phyloP scores from a whole-genome alignment of 2,329 filamentous ascomycete species.

The Aureobasidium sp. region DNA sequence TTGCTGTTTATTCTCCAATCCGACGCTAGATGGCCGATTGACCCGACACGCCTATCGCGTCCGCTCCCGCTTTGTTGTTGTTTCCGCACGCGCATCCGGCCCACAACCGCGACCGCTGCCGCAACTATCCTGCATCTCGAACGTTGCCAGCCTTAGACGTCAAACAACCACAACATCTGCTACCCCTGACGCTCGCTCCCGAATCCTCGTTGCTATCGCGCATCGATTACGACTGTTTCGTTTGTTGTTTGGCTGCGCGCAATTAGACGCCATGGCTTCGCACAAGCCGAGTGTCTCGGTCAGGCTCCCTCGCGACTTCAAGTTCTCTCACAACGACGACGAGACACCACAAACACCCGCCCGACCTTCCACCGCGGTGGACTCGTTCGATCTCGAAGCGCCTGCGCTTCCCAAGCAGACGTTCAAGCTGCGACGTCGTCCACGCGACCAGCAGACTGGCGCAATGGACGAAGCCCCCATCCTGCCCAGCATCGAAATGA shows the following conservation, averaged over 20 bases:
- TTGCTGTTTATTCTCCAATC: not conserved
- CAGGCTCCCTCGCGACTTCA: constrained; percentile 44
- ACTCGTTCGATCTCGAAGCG: constrained; percentile 26
- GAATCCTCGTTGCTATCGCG: not conserved
- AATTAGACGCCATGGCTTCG: constrained; percentile 11
- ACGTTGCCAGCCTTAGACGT: constrained; percentile 8
- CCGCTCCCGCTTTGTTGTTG: constrained; percentile 13
- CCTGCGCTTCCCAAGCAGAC: constrained; percentile 41
- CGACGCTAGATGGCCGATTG: constrained; percentile 7
- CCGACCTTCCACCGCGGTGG: constrained; percentile 16
- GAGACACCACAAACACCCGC: constrained; percentile 39
- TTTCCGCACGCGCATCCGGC: constrained; percentile 8
- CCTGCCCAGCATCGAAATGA: constrained; percentile 46
- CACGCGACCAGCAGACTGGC: constrained; percentile 27
- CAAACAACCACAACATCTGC: not conserved
- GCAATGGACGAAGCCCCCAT: constrained; percentile 27
- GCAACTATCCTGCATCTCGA: constrained; percentile 6
- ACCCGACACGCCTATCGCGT: constrained; percentile 1
- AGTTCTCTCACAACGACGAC: constrained; percentile 42
- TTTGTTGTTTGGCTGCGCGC: constrained; percentile 9
- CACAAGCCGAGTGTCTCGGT: constrained; percentile 30
- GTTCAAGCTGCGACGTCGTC: constrained; percentile 43
- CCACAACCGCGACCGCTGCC: constrained; percentile 1
- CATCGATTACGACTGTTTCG: constrained; percentile 2
- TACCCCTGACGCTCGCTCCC: constrained; percentile 9